Evolutionary conservation across 2,329 filamentous ascomycete genomes (phyloP).

Genomic region (Dothistroma pini): DNA sequence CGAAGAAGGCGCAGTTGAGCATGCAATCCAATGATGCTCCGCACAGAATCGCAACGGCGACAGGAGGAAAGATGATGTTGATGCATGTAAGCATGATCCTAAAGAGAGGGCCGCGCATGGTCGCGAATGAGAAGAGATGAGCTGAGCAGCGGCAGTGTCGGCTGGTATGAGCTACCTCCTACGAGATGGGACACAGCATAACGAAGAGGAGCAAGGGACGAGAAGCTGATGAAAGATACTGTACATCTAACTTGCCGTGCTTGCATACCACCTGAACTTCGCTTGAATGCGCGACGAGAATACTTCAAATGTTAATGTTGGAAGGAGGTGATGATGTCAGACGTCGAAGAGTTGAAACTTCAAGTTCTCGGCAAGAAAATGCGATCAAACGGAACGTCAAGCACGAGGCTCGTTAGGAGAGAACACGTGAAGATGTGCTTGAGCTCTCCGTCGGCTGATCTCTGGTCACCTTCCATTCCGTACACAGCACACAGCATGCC

Average conservation of each 20-base stretch:
- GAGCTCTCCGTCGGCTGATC: too few species aligned
- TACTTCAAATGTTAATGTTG: not conserved
- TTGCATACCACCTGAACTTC: not conserved
- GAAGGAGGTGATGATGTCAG: too few species aligned
- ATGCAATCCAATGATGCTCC: conserved; percentile 36
- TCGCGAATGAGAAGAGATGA: not conserved
- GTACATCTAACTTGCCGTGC: not conserved
- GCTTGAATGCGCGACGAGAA: not conserved
- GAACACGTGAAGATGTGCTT: too few species aligned
- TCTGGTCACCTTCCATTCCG: too few species aligned
- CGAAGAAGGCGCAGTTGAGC: conserved; percentile 40
- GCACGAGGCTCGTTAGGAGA: too few species aligned
- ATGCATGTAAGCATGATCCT: conserved; percentile 36
- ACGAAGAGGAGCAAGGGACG: not conserved
- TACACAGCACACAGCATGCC: not conserved
- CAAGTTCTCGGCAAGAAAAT: not conserved
- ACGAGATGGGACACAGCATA: not conserved
- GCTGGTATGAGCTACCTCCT: too few species aligned
- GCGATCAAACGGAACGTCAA: too few species aligned
- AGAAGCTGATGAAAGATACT: not conserved
- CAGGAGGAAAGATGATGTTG: conserved; percentile 42
- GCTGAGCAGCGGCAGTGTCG: not conserved
- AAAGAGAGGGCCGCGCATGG: conserved; percentile 23
- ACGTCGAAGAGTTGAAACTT: not conserved
- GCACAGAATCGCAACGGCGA: conserved; percentile 37